phyloP scores from a whole-genome alignment of 2,329 filamentous ascomycete genomes.

The Tolypocladium album region DNA sequence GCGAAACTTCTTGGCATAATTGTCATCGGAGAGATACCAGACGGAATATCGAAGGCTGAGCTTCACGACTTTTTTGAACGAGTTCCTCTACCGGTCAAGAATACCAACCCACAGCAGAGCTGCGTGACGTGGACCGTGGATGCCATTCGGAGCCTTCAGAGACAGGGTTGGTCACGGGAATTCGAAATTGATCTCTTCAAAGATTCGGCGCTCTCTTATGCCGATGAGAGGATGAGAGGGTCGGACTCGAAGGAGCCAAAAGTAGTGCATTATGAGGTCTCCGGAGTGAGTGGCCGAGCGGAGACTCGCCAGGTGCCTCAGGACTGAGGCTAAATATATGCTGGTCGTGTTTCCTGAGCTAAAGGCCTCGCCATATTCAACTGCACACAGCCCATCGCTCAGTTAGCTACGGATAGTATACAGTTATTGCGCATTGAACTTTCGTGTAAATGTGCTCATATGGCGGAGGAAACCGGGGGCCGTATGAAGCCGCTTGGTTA shows the following conservation, averaged over 20 bases:
- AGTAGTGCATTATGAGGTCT: slow-evolving; percentile 1
- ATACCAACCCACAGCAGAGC: slow-evolving; percentile 21
- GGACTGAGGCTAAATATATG: too few relatives aligned
- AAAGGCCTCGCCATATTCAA: too few relatives aligned
- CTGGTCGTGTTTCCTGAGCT: too few relatives aligned
- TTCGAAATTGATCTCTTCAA: slow-evolving; percentile 17
- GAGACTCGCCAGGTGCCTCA: too few relatives aligned
- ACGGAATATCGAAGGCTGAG: slow-evolving; percentile 6
- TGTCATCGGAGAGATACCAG: slow-evolving; percentile 14
- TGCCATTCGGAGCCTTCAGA: slow-evolving; percentile 15
- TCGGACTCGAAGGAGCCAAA: slow-evolving; percentile 5
- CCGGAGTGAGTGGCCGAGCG: too few relatives aligned
- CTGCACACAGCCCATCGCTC: too few relatives aligned
- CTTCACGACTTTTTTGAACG: slow-evolving; percentile 10
- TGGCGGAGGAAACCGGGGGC: too few relatives aligned
- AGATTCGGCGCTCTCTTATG: slow-evolving; percentile 15
- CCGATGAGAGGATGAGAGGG: slow-evolving; percentile 14
- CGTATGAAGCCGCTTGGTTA: too few relatives aligned
- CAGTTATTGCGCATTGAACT: too few relatives aligned
- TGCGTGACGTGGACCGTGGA: slow-evolving; percentile 20
- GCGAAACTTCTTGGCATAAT: slow-evolving; percentile 16
- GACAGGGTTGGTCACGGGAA: slow-evolving; percentile 9
- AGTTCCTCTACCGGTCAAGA: slow-evolving; percentile 17
- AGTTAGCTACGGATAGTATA: too few relatives aligned
- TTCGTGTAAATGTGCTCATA: too few relatives aligned